Evolutionary conservation across 441 rosid genomes (phyloP), one percentile per base, ranked within the genome.

Genomic region (Corymbia citriodora): DNA sequence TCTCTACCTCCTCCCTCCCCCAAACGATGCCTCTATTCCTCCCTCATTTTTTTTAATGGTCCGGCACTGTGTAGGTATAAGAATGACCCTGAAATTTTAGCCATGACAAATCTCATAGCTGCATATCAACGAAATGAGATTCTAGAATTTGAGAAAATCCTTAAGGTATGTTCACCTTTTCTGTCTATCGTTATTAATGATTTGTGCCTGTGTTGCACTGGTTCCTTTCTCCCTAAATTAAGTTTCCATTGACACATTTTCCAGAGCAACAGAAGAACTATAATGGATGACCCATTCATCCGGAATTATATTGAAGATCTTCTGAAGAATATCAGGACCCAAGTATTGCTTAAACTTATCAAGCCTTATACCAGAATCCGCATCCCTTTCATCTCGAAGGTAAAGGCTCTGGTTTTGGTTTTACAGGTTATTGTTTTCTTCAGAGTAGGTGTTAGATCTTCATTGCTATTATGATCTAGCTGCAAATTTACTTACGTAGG

Each of bases 71-170:
- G 87, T 93, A 98, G 99, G 92, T 98, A 98, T 90, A 97, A 98
- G 92, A 98, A 98, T 92, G 99, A 98, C 91, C 99, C 98, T 92
- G 99, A 98, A 96, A 98, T 98, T 92, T 94, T 98, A 93, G 98
- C 99, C 63, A 97, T 98, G 99, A 98, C 99, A 40, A 97, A 98
- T 93, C 96, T 97, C 90, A 96, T 98, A 89, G 99, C 99, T 65
- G 99, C 99, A 23, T 98, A 97, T 93, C 99, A 98, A 94, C 95
- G 99, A 86, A 97, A 98, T 92, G 99, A 98, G 92, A 97, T 97
- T 74, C 65, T 97, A 89, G 99, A 98, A 96, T 98, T 97, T 92
- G 99, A 98, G 95, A 98, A 96, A 93, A 98, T 98, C 91, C 97
- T 98, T 6, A 96, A 97, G 99, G 99, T 97, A 95, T 59, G 33